Evolutionary conservation across 2,329 filamentous ascomycete genomes (phyloP), one percentile per base, ranked within the genome.

Genomic region (Parastagonospora avenae): DNA sequence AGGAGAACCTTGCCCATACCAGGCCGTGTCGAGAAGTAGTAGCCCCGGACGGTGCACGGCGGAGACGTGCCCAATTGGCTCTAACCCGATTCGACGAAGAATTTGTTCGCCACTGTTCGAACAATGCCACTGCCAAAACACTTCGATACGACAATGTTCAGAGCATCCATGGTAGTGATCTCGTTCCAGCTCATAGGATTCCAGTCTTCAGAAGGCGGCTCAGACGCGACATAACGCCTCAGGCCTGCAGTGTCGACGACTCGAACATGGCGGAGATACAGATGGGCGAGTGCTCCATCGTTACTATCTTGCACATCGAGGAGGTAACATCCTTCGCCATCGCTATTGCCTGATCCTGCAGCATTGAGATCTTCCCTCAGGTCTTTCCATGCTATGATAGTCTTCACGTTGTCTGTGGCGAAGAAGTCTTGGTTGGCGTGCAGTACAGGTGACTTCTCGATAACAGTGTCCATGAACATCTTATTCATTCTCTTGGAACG

Each of bases 101-200:
- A 32, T 14, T 42, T 42, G 28, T 42, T 42, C 11, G 19, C 9
- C 5, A 15, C 29, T 19, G 15, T 11, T 4, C 37, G 35, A 19
- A 40, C 10, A 8, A 35, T 10, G 3, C n/a, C 11, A 3, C 4
- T 11, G 16, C 35, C 14, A 33, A 46, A 38, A 9, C 33, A 37
- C 24, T 46, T 46, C 4, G 33, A 19, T 6, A 38, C 30, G 33
- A 46, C 27, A 27, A 38, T 46, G 6, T 46, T 29, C 33, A 46
- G 15, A 16, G 42, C 42, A n/a, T 27, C 14, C 14, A 15, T 15
- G 15, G 15, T 24, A 11, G 19, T 24, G 19, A 3, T 24, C 19
- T 24, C 19, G 19, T 24, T 24, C 19, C 19, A 24, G 19, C 19
- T 5, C 19, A 24, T 24, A 24, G 19, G 19, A 24, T 24, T 24